Evolutionary conservation across 1,139 yeast species (phyloP).

Genomic region (Geotrichum reessii): DNA sequence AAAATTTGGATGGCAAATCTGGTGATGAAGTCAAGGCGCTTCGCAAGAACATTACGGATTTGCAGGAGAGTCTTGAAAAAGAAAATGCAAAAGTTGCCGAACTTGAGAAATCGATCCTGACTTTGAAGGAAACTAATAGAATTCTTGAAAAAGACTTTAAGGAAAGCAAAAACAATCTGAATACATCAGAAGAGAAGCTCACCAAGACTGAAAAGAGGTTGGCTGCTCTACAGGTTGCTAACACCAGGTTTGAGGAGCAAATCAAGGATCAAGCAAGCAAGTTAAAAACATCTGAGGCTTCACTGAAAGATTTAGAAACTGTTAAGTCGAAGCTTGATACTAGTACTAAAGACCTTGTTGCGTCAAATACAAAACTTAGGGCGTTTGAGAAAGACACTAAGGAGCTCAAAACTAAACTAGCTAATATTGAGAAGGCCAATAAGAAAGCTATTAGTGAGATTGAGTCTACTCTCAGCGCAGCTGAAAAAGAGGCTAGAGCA

Average conservation of each 20-base stretch:
- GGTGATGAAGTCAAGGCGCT: neutral
- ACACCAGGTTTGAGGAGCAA: slow-evolving; percentile 1
- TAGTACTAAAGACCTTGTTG: neutral
- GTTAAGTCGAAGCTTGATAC: neutral
- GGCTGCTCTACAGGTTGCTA: slow-evolving; percentile 2
- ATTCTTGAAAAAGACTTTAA: slow-evolving; percentile 3
- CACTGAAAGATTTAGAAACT: neutral
- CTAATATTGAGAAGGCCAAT: neutral
- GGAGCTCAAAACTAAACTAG: slow-evolving; percentile 10
- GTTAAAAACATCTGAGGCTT: neutral
- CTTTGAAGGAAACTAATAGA: neutral
- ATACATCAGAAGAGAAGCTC: neutral
- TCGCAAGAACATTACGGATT: neutral
- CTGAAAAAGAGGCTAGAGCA: slow-evolving; percentile 19
- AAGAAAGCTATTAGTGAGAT: neutral
- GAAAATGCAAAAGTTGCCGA: neutral
- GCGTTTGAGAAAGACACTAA: neutral
- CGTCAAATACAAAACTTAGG: neutral
- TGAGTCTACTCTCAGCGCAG: slow-evolving; percentile 3
- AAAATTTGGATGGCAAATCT: neutral
- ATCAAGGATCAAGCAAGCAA: neutral
- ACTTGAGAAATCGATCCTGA: neutral
- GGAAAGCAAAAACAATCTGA: neutral
- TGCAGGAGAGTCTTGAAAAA: neutral
- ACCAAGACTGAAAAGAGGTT: slow-evolving; percentile 6